A percentile compares a stretch with the other conserved stretches of the same genome.
These are phyloP conservation scores for Pseudopyrenochaeta lycopersici DNA, from an alignment of 2,329 filamentous ascomycete species.

Conservation along the genomic window DNA sequence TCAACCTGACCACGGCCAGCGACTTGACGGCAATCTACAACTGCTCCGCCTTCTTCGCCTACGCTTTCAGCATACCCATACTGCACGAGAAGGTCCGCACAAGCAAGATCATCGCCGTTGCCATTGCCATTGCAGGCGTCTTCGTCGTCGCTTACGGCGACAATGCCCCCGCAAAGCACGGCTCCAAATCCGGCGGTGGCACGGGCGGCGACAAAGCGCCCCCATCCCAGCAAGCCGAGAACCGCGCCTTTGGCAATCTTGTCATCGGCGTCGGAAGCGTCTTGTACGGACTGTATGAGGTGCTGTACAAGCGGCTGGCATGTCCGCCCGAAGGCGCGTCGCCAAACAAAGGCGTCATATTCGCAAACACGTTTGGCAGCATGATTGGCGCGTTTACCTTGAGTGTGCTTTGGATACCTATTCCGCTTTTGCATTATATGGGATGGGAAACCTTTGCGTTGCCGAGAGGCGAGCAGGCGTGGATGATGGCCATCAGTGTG, in stretches of 20 bases:
- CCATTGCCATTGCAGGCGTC: constrained; percentile 87
- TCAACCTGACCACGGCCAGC: constrained; percentile 89
- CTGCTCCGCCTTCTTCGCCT: constrained; percentile 98
- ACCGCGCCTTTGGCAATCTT: constrained; percentile 83
- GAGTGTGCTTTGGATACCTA: constrained; percentile 86
- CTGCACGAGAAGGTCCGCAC: constrained; percentile 83
- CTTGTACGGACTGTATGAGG: constrained; percentile 96
- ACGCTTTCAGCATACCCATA: constrained; percentile 92
- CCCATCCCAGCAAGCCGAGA: constrained; percentile 64
- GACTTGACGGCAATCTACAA: constrained; percentile 99
- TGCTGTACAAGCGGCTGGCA: constrained; percentile 91
- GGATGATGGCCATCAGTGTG: constrained; percentile 82
- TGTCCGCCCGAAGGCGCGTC: constrained; percentile 91
- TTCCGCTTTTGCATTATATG: constrained; percentile 81
- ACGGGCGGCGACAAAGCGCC: constrained; percentile 59
- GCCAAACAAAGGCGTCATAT: constrained; percentile 90
- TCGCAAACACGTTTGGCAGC: constrained; percentile 91
- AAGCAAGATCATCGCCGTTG: constrained; percentile 87
- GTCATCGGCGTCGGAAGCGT: constrained; percentile 91
- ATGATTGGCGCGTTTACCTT: constrained; percentile 89
- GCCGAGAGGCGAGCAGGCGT: constrained; percentile 78
- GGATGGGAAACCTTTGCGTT: constrained; percentile 85
- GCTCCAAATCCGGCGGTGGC: constrained; percentile 64
- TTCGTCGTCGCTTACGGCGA: constrained; percentile 96
- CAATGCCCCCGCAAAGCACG: constrained; percentile 62